Evolutionary conservation across 768 basidiomycete species (phyloP), one percentile per base, ranked within the genome.

Genomic region (Trametes meyenii): DNA sequence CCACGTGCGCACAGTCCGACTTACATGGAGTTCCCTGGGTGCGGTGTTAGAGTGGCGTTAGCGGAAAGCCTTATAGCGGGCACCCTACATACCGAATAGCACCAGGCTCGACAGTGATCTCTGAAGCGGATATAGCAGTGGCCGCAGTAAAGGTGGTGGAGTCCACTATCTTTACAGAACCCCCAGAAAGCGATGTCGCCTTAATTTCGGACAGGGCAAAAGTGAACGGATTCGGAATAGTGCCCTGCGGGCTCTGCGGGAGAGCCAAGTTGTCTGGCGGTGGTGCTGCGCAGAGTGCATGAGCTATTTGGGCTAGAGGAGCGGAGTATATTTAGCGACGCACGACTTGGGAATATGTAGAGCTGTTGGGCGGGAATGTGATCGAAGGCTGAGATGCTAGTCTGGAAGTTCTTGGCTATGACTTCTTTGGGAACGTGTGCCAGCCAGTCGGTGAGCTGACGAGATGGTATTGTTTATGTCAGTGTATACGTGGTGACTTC

Each of bases 61-160:
- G 35, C 36, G 23, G 16, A 36, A 35, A 8, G 23, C 52, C 45
- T 55, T 19, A 43, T 44, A 16, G n/a, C 7, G 12, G 13, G 13
- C 1, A 38, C 16, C 40, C 29, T 16, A 71, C 83, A 72, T 63
- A 83, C 83, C 84, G 79, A 75, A 84, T 81, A 48, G 78, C 84
- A 46, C 84, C 84, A 19, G 83, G 81, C 49, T 83, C 76, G 29
- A 86, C 78, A 12, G 78, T 82, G n/a, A 86, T 78, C 69, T 85
- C 82, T 10, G 80, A 81, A 3, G 79, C 83, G 7, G 81, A 75
- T 42, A 83, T 83, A 0, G 78, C 80, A 52, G 71, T 78, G 2
- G 83, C 75, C 17, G 79, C 72, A 35, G 74, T 74, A 74, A 86
- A 86, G 5, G 74, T 80, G 1, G 78, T 72, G 0, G 81, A 78